A percentile compares a stretch with the other conserved stretches of the same genome.
phyloP scores from a whole-genome alignment of 495 filamentous ascomycete genomes.

The Penicillium ucsense region DNA sequence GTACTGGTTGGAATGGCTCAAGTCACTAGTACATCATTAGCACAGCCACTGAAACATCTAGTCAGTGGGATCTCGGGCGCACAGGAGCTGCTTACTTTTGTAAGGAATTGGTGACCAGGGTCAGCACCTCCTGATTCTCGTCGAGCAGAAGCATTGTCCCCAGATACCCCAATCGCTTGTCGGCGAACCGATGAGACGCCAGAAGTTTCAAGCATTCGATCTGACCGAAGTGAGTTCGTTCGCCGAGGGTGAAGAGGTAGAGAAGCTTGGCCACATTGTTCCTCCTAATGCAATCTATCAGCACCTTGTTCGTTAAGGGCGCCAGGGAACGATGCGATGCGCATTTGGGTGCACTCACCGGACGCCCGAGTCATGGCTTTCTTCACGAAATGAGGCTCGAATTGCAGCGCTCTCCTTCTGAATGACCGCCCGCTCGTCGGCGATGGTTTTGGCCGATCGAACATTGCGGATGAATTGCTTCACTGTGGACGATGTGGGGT shows the following conservation, averaged over 20 bases:
- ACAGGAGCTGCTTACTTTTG: conserved; percentile 60
- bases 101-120: conserved; percentile 91
- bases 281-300: conserved; percentile 48
- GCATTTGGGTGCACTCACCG: conserved; percentile 44
- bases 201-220: conserved; percentile 98
- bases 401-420: conserved; percentile 98
- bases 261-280: conserved; percentile 98
- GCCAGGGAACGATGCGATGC: background rate
- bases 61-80: too few relatives aligned
- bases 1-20: conserved; percentile 96
- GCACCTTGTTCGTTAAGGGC: conserved; percentile 7
- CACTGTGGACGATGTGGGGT: conserved; percentile 43
- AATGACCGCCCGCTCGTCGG: conserved; percentile 94
- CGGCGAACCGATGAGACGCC: conserved; percentile 92
- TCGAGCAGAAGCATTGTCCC: conserved; percentile 94
- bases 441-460: conserved; percentile 94
- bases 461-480: conserved; percentile 99
- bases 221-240: conserved; percentile 96
- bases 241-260: conserved; percentile 97
- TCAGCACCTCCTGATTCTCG: conserved; percentile 97
- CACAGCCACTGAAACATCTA: background rate
- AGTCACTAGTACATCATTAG: conserved; percentile 52
- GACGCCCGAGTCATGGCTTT: conserved; percentile 82
- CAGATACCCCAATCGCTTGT: conserved; percentile 92
- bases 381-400: conserved; percentile 91